These are phyloP conservation scores for Prunus padus DNA, from an alignment of 306 rosid species.

Conservation along the genomic window DNA sequence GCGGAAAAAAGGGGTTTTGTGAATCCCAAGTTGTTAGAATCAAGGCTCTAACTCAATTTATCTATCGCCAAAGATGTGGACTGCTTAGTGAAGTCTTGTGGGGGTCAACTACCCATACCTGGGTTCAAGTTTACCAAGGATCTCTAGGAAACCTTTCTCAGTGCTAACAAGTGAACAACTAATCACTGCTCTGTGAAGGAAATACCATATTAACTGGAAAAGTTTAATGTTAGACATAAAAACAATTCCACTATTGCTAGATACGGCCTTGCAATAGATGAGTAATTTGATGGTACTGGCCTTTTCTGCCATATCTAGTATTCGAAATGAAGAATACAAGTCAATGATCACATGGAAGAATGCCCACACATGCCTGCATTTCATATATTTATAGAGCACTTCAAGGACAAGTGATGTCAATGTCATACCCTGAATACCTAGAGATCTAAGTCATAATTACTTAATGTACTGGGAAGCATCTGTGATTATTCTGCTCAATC, in stretches of 20 bases:
- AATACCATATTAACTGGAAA: background rate
- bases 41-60: background rate
- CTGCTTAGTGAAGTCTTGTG: background rate
- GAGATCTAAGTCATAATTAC: background rate
- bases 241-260: no score
- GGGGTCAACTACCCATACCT: background rate
- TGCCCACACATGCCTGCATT: background rate
- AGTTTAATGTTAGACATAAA: background rate
- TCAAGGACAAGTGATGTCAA: no score
- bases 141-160: background rate
- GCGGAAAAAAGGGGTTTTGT: background rate
- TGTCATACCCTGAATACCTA: no score
- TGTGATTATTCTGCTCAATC: background rate
- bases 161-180: background rate
- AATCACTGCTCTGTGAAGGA: background rate
- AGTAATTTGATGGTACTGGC: background rate
- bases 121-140: constrained; percentile 2
- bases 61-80: background rate
- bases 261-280: no score
- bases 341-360: background rate
- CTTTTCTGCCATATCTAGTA: constrained; percentile 4
- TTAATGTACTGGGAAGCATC: background rate
- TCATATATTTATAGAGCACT: background rate
- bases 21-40: background rate
- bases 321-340: background rate